Evolutionary conservation across 257 asterid genomes (phyloP).

Genomic region (Solanum microdontum): DNA sequence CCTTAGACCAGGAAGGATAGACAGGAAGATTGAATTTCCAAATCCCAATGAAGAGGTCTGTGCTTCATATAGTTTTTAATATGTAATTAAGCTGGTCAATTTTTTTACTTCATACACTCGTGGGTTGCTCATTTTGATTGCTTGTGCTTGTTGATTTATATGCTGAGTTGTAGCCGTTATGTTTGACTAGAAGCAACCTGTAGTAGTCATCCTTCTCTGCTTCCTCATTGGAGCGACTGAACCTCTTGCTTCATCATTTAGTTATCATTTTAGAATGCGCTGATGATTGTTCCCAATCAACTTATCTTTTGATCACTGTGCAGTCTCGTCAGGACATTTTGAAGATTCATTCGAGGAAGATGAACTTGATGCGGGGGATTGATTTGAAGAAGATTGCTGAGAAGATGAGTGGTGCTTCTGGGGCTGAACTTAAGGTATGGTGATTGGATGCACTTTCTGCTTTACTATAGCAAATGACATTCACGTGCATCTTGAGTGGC

Average conservation of each 20-base stretch:
- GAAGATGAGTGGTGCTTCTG: slow-evolving; percentile 91
- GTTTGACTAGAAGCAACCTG: neutral
- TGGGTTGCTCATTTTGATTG: neutral
- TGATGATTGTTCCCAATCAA: neutral
- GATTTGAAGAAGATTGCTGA: slow-evolving; percentile 86
- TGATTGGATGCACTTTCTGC: neutral
- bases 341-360: slow-evolving; percentile 84
- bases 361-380: slow-evolving; percentile 87
- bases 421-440: slow-evolving; percentile 63
- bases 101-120: neutral
- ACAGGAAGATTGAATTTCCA: slow-evolving; percentile 89
- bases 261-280: neutral
- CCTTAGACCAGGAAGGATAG: slow-evolving; percentile 89
- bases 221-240: neutral
- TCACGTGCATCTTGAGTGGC: neutral
- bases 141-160: neutral
- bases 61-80: neutral
- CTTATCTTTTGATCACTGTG: neutral
- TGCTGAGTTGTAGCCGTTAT: neutral
- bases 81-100: neutral
- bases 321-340: slow-evolving; percentile 85
- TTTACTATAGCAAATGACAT: neutral
- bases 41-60: slow-evolving; percentile 82
- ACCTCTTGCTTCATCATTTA: neutral
- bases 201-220: neutral